Evolutionary conservation across 73 alveolate genomes (phyloP).

Genomic region (Breviolum minutum): DNA sequence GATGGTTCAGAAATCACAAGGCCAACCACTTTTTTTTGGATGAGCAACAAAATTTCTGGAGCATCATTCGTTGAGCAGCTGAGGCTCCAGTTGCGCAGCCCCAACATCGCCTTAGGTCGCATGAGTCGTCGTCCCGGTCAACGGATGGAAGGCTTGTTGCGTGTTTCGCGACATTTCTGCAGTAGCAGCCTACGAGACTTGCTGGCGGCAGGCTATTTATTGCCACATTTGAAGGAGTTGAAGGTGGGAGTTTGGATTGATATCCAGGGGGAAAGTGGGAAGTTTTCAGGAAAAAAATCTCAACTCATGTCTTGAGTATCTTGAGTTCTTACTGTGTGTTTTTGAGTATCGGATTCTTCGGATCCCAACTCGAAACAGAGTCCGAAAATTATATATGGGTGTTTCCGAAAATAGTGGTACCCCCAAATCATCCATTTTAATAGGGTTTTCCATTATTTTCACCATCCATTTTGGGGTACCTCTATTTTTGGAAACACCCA

Average conservation of each 20-base stretch:
- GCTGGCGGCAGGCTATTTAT: conserved; percentile 65
- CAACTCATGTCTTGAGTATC: background rate
- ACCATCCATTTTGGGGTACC: too few species aligned
- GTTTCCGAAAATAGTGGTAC: too few species aligned
- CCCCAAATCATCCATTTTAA: too few species aligned
- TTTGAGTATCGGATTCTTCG: too few species aligned
- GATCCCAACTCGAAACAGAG: background rate
- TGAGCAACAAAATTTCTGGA: background rate
- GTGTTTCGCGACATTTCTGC: conserved; percentile 66
- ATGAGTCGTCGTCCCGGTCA: conserved; percentile 91
- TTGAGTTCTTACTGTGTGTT: too few species aligned
- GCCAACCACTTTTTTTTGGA: background rate
- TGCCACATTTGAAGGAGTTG: conserved; percentile 40
- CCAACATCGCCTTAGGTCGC: conserved; percentile 79
- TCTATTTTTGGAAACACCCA: too few species aligned
- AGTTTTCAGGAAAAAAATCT: background rate
- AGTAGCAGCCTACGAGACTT: conserved; percentile 57
- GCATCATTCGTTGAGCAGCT: background rate
- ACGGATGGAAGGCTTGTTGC: conserved; percentile 53
- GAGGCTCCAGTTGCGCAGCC: conserved; percentile 34
- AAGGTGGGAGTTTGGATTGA: background rate
- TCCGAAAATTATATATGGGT: background rate
- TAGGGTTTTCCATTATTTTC: too few species aligned
- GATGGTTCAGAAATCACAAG: background rate
- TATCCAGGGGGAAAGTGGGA: background rate